Evolutionary conservation across 495 filamentous ascomycete species (phyloP), one percentile per base, ranked within the genome.

Genomic region (Penicillium verhagenii): DNA sequence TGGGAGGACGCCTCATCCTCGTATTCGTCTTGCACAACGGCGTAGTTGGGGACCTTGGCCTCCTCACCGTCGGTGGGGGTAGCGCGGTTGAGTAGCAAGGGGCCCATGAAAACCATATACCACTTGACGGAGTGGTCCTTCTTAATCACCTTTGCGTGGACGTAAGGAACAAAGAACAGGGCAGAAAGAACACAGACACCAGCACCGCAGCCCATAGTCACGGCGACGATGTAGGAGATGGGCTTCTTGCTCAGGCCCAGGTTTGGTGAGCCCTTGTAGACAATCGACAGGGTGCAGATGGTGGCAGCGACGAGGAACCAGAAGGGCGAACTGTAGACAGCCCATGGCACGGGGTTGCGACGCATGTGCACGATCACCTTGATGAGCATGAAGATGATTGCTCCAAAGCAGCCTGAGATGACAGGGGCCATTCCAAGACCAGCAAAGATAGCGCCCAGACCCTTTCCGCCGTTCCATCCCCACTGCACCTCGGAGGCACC

Each of bases 261-360:
- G 54, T 70, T 81, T 9, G 82, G 82, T 5, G 82, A 84, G 10
- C 82, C 83, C 71, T 85, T 84, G 75, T 83, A 84, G 52, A 86
- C 83, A 56, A 86, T 83, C 18, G 80, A 84, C 1, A 86, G 68
- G 2, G 81, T 81, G 60, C 79, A 81, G 28, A 86, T 71, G 24
- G 79, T 84, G 20, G 70, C 76, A 29, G 80, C 80, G 50, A 84
- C 70, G 43, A 83, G 74, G 70, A 82, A 85, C 67, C 75, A 86
- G 65, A 81, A 76, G 6, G 82, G 82, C 4, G 79, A 74, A 49
- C 74, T 79, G 65, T 75, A 84, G 39, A 86, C 72, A 39, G 81
- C 80, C 77, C 76, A 82, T 3, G 69, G 74, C 14, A 82, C 70
- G 3, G 82, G 80, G 59, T 83, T 82, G 62, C 66, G 76, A 58